Evolutionary conservation across 805 yeast genomes (phyloP), one percentile per base, ranked within the genome.

Genomic region (Wickerhamomyces sydowiorum): DNA sequence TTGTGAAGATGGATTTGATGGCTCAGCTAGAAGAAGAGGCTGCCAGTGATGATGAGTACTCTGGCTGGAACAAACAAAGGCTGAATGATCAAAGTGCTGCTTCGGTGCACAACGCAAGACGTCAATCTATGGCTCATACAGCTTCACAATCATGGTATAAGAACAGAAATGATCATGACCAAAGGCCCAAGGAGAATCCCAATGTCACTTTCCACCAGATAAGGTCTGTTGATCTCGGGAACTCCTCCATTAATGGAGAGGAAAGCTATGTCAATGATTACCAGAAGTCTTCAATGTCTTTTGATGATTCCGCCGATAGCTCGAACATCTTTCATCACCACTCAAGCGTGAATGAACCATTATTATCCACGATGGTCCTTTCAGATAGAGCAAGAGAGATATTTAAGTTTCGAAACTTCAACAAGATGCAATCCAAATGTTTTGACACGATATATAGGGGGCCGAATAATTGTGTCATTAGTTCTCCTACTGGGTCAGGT

Each of bases 401-500:
- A 0, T 72, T 71, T 50, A 43, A 47, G 1, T 71, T 70, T 47
- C 20, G 42, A 2, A 35, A 49, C 9, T 72, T 76, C 53, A 77
- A 77, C 46, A 60, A 49, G 42, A 75, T 77, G 80, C 82, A 77
- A 53, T 63, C 76, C 1, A 60, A 57, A 37, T 67, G 74, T 7
- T 76, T 72, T 44, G 42, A 56, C 2, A 23, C 41, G 1, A 43
- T 76, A 5, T 76, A 66, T 48, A 48, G 61, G 5, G 39, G 52
- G 2, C 51, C 57, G 15, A 48, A 57, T 24, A 76, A 74, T 44
- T 69, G 72, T 47, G 72, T 76, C 4, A 59, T 76, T 9, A 66
- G 77, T 32, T 62, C 82, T 5, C 82, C 83, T 1, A 75, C 82
- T 0, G 82, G 82, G 0, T 75, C 82, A 1, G 82, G 83, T 0